Base-by-base conservation (phyloP, 164 flowering plant genomes). In the Platanus orientalis region DNA sequence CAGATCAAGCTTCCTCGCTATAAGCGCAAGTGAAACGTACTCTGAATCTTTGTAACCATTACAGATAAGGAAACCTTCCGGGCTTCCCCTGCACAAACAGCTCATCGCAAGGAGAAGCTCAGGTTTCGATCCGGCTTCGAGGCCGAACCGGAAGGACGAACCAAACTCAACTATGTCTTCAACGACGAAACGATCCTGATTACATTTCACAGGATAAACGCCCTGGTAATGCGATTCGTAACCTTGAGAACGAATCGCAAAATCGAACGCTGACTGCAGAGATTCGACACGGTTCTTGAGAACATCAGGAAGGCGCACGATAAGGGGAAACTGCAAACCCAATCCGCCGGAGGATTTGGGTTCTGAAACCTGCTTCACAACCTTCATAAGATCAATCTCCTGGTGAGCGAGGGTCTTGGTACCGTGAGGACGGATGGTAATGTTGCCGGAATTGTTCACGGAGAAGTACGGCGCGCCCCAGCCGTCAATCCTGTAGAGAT, bases 391-490 rank as follows among this genome's bases (percentile, higher is more conserved):
- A 73, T 95, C 99, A 28, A 95, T 87, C 68, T 95, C 96, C 72
- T 92, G 94, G 74, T 87, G 90, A 10, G 85, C 66, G n/a, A 83
- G 71, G 1, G 98, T 95, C 6, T 48, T 77, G 7, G 30, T 20
- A 0, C 99, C 99, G 68, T 80, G 47, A 0, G 99, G 96, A 2
- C 81, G 83, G 54, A 88, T 84, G 27, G 87, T 19, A 20, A 95
- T 73, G 68, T 92, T 76, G 13, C 99, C 99, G 63, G 86, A 81
- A 50, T 79, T 59, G 63, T 95, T 95, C 39, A 87, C 89, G 40
- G 88, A 23, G 78, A 95, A 92, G 58, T 95, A 95, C 3, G 99
- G 97, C 10, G 82, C 91, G 3, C 99, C 99, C 99, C 99, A 95
- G 17, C 76, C 77, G 47, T 84, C 83, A 52, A 95, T 63, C 57